phyloP scores from a whole-genome alignment of 2,329 filamentous ascomycete species.

The Penicillium italicum region DNA sequence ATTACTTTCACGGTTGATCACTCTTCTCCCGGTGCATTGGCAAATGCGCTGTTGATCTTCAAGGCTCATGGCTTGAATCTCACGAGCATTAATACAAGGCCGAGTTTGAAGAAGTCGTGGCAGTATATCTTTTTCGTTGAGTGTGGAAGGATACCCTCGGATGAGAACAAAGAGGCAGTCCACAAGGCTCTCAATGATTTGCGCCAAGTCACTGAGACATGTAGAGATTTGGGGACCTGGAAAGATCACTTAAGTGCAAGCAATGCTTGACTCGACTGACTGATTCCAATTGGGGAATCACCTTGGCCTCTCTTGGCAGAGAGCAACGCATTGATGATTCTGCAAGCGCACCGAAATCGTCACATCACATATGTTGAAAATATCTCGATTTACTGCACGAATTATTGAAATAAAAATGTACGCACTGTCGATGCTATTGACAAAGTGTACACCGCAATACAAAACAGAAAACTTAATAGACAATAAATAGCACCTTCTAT shows the following conservation, averaged over 20 bases:
- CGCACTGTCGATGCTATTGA: not conserved
- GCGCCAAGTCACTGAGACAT: constrained; percentile 36
- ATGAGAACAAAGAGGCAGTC: constrained; percentile 29
- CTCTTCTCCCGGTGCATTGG: constrained; percentile 72
- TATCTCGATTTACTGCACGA: not conserved
- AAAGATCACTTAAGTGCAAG: constrained; percentile 29
- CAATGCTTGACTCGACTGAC: not conserved
- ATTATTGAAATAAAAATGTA: not conserved
- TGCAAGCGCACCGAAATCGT: not conserved
- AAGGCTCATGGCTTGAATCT: constrained; percentile 69
- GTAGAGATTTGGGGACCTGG: constrained; percentile 43
- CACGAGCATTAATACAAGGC: constrained; percentile 85
- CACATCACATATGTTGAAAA: not conserved
- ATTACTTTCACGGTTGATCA: constrained; percentile 82
- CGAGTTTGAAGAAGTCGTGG: constrained; percentile 71
- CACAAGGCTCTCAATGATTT: constrained; percentile 34
- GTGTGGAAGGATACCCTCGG: constrained; percentile 59
- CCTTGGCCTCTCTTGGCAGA: not conserved
- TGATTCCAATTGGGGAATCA: not conserved
- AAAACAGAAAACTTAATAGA: not conserved
- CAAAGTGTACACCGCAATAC: not conserved
- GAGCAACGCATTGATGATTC: not conserved
- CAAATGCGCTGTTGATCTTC: constrained; percentile 76
- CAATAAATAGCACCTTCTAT: constrained; percentile 3
- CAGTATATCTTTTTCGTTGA: constrained; percentile 96